These are phyloP conservation scores for Orychophragmus violaceus DNA, from an alignment of 345 rosid species.

Conservation along the genomic window DNA sequence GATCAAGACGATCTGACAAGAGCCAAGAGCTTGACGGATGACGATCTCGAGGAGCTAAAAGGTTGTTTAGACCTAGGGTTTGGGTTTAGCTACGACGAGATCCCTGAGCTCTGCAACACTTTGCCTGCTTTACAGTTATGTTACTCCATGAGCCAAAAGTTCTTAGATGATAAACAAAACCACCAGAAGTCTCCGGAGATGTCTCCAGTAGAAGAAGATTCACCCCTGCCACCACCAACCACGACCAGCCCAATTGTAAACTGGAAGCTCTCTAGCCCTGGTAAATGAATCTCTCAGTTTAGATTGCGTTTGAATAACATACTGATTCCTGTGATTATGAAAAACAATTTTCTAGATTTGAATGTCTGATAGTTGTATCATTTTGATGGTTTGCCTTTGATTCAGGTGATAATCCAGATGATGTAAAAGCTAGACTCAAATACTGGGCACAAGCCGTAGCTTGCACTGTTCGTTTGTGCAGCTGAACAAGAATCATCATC, in stretches of 20 bases:
- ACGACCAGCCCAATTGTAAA: conserved; percentile 51
- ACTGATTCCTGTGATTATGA: neutral
- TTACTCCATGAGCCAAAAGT: conserved; percentile 90
- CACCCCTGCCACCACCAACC: conserved; percentile 12
- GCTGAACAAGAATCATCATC: conserved; percentile 34
- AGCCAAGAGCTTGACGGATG: conserved; percentile 83
- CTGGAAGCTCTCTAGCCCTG: conserved; percentile 97
- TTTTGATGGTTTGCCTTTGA: neutral
- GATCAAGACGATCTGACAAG: conserved; percentile 55
- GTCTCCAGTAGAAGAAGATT: conserved; percentile 27
- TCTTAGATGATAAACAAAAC: conserved; percentile 53
- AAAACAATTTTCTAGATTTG: neutral
- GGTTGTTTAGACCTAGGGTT: conserved; percentile 95
- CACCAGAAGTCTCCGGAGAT: conserved; percentile 37
- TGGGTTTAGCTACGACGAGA: conserved; percentile 88
- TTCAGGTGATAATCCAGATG: conserved; percentile 90
- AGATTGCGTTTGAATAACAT: neutral
- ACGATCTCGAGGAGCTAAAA: conserved; percentile 83
- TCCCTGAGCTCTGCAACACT: conserved; percentile 91
- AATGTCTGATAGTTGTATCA: neutral
- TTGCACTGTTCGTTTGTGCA: conserved; percentile 84
- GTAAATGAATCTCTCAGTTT: conserved; percentile 29
- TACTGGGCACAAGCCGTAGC: conserved; percentile 98
- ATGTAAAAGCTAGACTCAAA: conserved; percentile 91
- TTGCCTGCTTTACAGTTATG: conserved; percentile 92